Conservation (phyloP, 768 basidiomycete species). For the Scleroderma bovista region DNA sequence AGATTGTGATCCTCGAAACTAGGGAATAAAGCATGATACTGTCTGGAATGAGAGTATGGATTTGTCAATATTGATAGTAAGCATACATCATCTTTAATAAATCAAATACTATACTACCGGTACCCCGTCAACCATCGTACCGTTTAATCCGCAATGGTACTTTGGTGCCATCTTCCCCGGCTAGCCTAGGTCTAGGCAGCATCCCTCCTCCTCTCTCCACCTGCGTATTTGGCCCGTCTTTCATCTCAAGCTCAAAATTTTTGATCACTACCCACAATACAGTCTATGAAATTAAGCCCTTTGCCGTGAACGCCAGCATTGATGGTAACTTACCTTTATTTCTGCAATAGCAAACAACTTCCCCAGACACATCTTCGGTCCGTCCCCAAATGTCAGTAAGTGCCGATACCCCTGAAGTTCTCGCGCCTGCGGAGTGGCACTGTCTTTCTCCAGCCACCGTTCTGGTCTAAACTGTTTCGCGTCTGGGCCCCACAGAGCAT, state of each 20-base stretch:
- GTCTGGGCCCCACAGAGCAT: conserved; percentile 55
- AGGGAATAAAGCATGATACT: too few species aligned
- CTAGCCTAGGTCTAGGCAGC: conserved; percentile 8
- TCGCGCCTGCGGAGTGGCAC: conserved; percentile 12
- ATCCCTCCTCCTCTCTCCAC: conserved; percentile 5
- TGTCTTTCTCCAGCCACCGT: conserved; percentile 15
- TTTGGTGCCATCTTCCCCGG: conserved; percentile 16
- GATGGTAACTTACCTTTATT: conserved; percentile 16
- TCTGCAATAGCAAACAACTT: conserved; percentile 25
- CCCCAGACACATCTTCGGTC: conserved; percentile 24
- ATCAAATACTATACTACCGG: too few species aligned
- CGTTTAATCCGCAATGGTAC: conserved; percentile 15
- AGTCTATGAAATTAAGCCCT: conserved; percentile 23
- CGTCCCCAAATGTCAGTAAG: conserved; percentile 24
- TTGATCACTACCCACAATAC: conserved; percentile 38
- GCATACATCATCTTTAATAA: too few species aligned
- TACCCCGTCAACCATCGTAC: neutral
- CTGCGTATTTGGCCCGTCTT: conserved; percentile 31
- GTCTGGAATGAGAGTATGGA: too few species aligned
- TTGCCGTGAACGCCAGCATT: neutral
- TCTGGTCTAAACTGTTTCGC: conserved; percentile 22
- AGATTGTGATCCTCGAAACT: too few species aligned
- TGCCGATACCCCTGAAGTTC: conserved; percentile 24
- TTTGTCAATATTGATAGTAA: too few species aligned
- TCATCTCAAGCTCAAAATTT: conserved; percentile 31